These are phyloP conservation scores for Panicum miliaceum DNA, from an alignment of 176 grass and related monocot species.

Conservation along the genomic window DNA sequence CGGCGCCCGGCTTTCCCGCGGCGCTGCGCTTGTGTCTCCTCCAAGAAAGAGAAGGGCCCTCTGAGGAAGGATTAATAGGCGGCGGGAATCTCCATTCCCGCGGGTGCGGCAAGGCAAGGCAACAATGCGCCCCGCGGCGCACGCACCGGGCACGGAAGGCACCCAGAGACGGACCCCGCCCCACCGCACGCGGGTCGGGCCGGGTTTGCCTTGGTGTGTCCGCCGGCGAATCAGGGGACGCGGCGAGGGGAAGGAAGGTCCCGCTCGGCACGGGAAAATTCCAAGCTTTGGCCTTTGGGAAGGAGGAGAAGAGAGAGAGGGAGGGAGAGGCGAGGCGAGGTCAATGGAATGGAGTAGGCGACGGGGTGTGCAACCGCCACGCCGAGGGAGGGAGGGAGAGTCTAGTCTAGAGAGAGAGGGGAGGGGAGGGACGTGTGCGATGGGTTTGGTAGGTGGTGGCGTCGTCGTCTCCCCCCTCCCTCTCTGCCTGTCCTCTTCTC, in stretches of 20 bases:
- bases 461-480: neutral
- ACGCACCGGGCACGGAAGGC: neutral
- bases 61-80: neutral
- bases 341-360: constrained; percentile 24
- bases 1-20: constrained; percentile 18
- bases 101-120: constrained; percentile 21
- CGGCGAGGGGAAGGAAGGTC: neutral
- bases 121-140: neutral
- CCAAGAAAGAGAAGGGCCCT: constrained; percentile 15
- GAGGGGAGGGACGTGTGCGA: constrained; percentile 1
- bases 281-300: constrained; percentile 49
- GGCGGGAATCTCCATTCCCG: constrained; percentile 19
- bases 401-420: neutral
- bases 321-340: neutral
- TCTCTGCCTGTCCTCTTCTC: neutral
- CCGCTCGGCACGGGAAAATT: constrained; percentile 35
- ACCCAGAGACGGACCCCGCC: constrained; percentile 18
- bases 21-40: neutral
- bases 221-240: constrained; percentile 21
- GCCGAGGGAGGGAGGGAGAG: neutral
- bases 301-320: constrained; percentile 4
- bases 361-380: constrained; percentile 6
- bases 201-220: constrained; percentile 14
- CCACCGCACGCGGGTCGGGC: neutral
- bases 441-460: constrained; percentile 47